A percentile compares a stretch with the other conserved stretches of the same genome.
Conservation (phyloP, 768 basidiomycete genomes). For the Hygrocybe coccinea region DNA sequence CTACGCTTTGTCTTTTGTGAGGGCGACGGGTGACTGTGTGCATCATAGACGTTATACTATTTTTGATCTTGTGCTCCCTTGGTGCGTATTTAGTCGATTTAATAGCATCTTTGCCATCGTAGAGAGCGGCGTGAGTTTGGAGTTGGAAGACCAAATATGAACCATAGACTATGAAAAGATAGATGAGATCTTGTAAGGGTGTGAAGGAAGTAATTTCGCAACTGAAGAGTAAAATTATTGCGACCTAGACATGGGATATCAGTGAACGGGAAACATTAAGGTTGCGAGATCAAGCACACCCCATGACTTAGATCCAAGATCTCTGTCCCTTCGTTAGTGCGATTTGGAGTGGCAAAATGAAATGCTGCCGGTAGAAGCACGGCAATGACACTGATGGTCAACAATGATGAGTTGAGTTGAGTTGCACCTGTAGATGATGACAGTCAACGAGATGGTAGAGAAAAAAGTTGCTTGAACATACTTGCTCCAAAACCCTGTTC, state of each 20-base stretch:
- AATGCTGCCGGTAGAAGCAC: constrained; percentile 78
- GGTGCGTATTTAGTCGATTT: constrained; percentile 34
- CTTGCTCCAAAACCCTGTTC: constrained; percentile 76
- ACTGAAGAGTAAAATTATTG: constrained; percentile 77
- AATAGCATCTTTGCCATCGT: constrained; percentile 38
- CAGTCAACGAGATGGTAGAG: neutral
- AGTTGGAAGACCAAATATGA: constrained; percentile 74
- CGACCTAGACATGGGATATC: constrained; percentile 41
- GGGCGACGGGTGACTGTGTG: neutral
- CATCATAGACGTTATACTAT: neutral
- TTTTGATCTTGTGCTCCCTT: constrained; percentile 16
- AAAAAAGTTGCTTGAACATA: constrained; percentile 40
- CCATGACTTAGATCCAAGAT: constrained; percentile 71
- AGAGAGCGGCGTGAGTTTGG: constrained; percentile 68
- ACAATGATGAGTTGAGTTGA: constrained; percentile 69
- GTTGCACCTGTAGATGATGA: constrained; percentile 40
- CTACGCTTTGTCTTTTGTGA: neutral
- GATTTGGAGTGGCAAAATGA: constrained; percentile 58
- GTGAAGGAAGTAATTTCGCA: constrained; percentile 19
- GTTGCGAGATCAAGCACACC: constrained; percentile 37
- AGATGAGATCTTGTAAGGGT: neutral
- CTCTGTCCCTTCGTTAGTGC: too few relatives aligned
- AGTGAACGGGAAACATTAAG: neutral
- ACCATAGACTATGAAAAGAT: constrained; percentile 50
- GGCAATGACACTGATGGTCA: constrained; percentile 76